A percentile compares a stretch with the other conserved stretches of the same genome.
phyloP scores from a whole-genome alignment of 1,139 yeast genomes.

The Scheffersomyces insectosa region DNA sequence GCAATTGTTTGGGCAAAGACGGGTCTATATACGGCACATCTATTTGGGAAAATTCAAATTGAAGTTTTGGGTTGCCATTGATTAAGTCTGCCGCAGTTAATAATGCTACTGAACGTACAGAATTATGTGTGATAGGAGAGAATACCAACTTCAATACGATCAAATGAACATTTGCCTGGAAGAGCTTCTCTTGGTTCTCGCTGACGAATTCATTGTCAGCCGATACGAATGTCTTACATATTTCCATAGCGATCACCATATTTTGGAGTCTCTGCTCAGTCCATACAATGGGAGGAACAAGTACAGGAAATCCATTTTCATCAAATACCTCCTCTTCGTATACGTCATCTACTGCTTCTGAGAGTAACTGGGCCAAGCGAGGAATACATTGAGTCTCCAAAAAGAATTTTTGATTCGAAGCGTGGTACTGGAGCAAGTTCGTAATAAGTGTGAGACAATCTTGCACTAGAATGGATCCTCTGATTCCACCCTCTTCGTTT shows the following conservation, averaged over 20 bases:
- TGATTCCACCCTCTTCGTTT: constrained; percentile 83
- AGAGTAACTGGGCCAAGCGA: constrained; percentile 59
- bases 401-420: constrained; percentile 87
- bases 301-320: constrained; percentile 4
- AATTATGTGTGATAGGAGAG: constrained; percentile 59
- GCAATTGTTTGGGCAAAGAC: constrained; percentile 55
- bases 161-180: constrained; percentile 62
- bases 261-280: constrained; percentile 72
- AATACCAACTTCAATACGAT: constrained; percentile 70
- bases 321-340: constrained; percentile 24
- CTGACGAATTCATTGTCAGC: constrained; percentile 70
- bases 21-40: constrained; percentile 94
- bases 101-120: constrained; percentile 66
- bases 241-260: constrained; percentile 65
- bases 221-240: constrained; percentile 70
- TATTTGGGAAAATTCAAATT: constrained; percentile 68
- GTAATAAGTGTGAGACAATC: constrained; percentile 80
- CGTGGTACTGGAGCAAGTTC: constrained; percentile 75
- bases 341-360: constrained; percentile 52
- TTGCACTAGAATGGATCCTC: constrained; percentile 88
- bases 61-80: constrained; percentile 61
- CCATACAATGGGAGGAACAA: constrained; percentile 54
- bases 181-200: constrained; percentile 63
- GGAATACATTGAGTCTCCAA: constrained; percentile 81
- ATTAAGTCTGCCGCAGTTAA: constrained; percentile 78